Percentiles rank a stretch among this genome's conserved stretches.
Conservation (phyloP, 177 flowering plant genomes). For the Telopea speciosissima region DNA sequence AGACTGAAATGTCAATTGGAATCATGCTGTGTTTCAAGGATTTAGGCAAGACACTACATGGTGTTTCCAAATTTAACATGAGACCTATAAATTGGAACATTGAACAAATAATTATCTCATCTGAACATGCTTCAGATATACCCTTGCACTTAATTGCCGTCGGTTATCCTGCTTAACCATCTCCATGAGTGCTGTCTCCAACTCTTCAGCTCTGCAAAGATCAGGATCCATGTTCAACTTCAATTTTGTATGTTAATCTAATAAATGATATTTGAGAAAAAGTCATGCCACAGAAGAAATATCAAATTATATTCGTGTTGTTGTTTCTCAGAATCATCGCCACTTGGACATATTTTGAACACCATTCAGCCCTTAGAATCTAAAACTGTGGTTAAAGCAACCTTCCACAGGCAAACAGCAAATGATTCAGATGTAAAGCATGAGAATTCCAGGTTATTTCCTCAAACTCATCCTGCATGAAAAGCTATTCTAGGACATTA, state of each 20-base stretch:
- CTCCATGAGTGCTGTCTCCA: slow-evolving; percentile 97
- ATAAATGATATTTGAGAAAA: background rate
- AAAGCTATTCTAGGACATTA: background rate
- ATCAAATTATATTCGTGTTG: background rate
- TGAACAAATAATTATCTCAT: background rate
- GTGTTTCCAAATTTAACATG: background rate
- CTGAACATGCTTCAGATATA: slow-evolving; percentile 21
- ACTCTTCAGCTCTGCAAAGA: slow-evolving; percentile 79
- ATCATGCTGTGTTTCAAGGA: background rate
- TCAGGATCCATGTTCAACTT: slow-evolving; percentile 1
- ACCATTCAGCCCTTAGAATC: background rate
- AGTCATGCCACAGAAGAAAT: background rate
- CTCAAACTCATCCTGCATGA: background rate
- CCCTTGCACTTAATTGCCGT: slow-evolving; percentile 83
- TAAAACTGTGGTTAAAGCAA: background rate
- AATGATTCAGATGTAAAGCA: background rate
- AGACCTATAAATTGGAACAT: background rate
- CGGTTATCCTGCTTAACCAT: slow-evolving; percentile 98
- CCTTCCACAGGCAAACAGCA: background rate
- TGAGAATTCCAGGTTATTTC: background rate
- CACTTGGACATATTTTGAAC: background rate
- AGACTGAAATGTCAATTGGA: background rate
- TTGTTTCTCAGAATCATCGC: background rate
- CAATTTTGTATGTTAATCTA: background rate
- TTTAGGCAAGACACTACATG: background rate